Evolutionary conservation across 495 filamentous ascomycete species (phyloP).

Genomic region (Aspergillus taichungensis): DNA sequence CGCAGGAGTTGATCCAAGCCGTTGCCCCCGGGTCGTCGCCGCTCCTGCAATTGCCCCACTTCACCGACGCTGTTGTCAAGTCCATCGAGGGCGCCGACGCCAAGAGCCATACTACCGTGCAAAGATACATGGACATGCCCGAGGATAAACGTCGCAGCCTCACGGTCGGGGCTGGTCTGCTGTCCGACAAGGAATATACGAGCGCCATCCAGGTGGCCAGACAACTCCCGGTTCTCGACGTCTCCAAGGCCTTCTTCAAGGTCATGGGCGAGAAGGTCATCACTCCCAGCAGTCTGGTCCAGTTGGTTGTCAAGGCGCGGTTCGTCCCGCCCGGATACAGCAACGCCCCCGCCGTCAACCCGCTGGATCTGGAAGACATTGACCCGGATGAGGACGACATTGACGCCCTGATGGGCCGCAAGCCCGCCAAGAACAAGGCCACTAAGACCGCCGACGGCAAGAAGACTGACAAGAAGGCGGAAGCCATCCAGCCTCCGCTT

Average conservation of each 20-base stretch:
- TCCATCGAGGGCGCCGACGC: conserved; percentile 64
- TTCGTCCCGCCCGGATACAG: conserved; percentile 78
- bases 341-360: conserved; percentile 62
- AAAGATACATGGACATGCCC: conserved; percentile 77
- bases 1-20: conserved; percentile 85
- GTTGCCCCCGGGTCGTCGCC: conserved; percentile 74
- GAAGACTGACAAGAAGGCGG: conserved; percentile 35
- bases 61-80: conserved; percentile 66
- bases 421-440: conserved; percentile 48
- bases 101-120: conserved; percentile 67
- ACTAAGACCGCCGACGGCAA: conserved; percentile 51
- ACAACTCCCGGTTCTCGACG: conserved; percentile 69
- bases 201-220: conserved; percentile 65
- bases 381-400: conserved; percentile 91
- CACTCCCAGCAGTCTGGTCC: conserved; percentile 86
- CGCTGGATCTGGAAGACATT: conserved; percentile 76
- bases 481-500: conserved; percentile 68
- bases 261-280: conserved; percentile 89
- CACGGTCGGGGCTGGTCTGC: conserved; percentile 56
- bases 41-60: conserved; percentile 84
- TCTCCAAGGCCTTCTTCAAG: conserved; percentile 98
- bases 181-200: conserved; percentile 68
- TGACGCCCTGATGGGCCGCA: conserved; percentile 76
- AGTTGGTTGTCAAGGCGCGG: conserved; percentile 90
- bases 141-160: conserved; percentile 64